Evolutionary conservation across 352 stramenopile genomes (phyloP), one percentile per base, ranked within the genome.

Genomic region (Pseudoperonospora humuli): DNA sequence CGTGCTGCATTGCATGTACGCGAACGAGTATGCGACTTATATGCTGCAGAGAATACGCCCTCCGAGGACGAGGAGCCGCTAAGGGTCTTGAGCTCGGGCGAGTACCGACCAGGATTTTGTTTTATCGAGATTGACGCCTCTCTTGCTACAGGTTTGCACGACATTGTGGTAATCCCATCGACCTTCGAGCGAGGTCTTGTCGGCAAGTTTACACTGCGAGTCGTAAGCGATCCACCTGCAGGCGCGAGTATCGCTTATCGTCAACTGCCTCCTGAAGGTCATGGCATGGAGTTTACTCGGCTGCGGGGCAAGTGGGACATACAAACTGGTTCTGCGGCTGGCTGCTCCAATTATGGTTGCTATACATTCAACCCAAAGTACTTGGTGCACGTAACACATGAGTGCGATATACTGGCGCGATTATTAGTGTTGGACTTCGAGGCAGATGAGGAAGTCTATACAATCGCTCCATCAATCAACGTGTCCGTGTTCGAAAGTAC

Each of bases 361-460:
- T 92, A 90, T 48, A 86, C 70, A 5, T 84, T 86, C 52, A 90
- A 92, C 50, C 77, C 80, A 17, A 80, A 75, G 47, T 88, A 75
- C 45, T 66, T 93, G 21, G 52, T 90, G 24, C 63, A 75, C 33
- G 55, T 87, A 3, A 45, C 54, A 0, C 57, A 68, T 21, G 64
- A 84, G 21, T 82, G 56, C 15, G 45, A 70, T 7, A 45, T 88
- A 9, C 75, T 89, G 27, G 66, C 58, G 28, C 75, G 75, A 3
- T 56, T 90, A 8, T 41, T 81, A 29, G 40, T 71, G 1, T 25
- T 59, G 13, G 54, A 67, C 1, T 32, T 44, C n/a, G 42, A 48
- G 25, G 35, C 19, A n/a, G 43, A 50, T 7, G 29, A 20, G 23
- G 33, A 35, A 46, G 32, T 6, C 18, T n/a, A 18, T 5, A 11